Conservation (phyloP, 2,329 filamentous ascomycete species). For the Fusarium dlaminii region DNA sequence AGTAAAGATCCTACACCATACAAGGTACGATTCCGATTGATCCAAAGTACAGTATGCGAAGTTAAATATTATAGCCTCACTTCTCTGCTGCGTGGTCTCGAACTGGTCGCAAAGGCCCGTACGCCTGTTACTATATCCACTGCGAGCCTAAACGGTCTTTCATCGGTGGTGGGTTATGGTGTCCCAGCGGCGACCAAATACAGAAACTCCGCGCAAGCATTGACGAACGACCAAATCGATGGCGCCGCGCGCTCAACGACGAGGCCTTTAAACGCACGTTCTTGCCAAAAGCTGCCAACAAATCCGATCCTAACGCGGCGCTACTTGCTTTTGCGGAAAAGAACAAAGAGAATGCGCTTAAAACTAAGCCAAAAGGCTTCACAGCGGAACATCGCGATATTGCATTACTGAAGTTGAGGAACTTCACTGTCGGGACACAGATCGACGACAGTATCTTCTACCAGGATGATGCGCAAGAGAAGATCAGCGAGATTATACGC, state of each 20-base stretch:
- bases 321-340: constrained; percentile 74
- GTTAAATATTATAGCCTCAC: constrained; percentile 65
- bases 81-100: constrained; percentile 89
- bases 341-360: constrained; percentile 80
- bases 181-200: constrained; percentile 74
- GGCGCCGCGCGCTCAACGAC: constrained; percentile 74
- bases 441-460: constrained; percentile 73
- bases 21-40: constrained; percentile 66
- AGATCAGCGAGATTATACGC: constrained; percentile 70
- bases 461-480: constrained; percentile 68
- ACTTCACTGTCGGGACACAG: constrained; percentile 77
- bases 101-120: constrained; percentile 86
- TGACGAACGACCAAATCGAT: constrained; percentile 74
- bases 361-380: constrained; percentile 88
- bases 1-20: constrained; percentile 87
- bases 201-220: constrained; percentile 76
- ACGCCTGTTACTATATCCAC: constrained; percentile 90
- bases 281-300: constrained; percentile 56
- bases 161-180: constrained; percentile 84
- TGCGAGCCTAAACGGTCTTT: constrained; percentile 77
- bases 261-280: constrained; percentile 71
- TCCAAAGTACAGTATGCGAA: neutral
- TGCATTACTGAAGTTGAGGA: constrained; percentile 80
- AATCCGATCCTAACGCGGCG: constrained; percentile 59
- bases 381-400: constrained; percentile 80